A percentile compares a stretch with the other conserved stretches of the same genome.
phyloP scores from a whole-genome alignment of 2,329 filamentous ascomycete genomes.

The Pleoardoris graminearum region DNA sequence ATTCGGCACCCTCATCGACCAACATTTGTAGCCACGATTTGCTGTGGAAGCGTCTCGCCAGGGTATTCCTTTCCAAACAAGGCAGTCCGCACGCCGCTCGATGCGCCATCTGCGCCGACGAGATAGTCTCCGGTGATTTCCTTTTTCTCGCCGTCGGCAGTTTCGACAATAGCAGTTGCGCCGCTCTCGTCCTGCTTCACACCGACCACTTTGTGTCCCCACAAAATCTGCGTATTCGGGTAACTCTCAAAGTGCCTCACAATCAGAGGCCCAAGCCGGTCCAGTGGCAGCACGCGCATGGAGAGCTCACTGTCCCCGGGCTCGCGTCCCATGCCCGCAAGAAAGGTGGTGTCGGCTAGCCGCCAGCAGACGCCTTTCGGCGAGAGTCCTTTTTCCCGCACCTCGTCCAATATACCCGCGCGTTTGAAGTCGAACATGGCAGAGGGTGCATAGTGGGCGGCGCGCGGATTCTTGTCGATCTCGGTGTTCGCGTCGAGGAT shows the following conservation, averaged over 20 bases:
- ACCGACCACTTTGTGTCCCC: conserved; percentile 36
- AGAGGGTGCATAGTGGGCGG: conserved; percentile 63
- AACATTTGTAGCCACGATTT: conserved; percentile 66
- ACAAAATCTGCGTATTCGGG: conserved; percentile 32
- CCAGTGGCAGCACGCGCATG: conserved; percentile 38
- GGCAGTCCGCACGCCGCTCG: conserved; percentile 35
- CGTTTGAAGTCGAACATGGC: conserved; percentile 61
- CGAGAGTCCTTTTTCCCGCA: conserved; percentile 49
- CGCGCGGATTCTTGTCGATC: conserved; percentile 63
- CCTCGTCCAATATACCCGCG: conserved; percentile 62
- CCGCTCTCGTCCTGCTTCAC: conserved; percentile 37
- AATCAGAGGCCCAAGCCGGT: conserved; percentile 35
- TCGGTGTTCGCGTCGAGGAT: conserved; percentile 60
- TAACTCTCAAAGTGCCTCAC: conserved; percentile 34
- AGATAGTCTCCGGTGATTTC: conserved; percentile 36
- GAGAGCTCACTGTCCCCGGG: conserved; percentile 31
- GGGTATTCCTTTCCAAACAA: conserved; percentile 53
- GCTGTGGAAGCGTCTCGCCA: conserved; percentile 62
- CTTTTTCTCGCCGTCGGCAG: conserved; percentile 27
- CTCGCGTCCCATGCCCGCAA: conserved; percentile 36
- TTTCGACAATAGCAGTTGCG: conserved; percentile 35
- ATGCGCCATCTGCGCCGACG: conserved; percentile 42
- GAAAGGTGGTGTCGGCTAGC: conserved; percentile 40
- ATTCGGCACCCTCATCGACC: conserved; percentile 17
- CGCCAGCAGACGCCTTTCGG: conserved; percentile 52